Evolutionary conservation across 1,284 basidiomycete genomes (phyloP).

Genomic region (Ceratobasidium sp.): DNA sequence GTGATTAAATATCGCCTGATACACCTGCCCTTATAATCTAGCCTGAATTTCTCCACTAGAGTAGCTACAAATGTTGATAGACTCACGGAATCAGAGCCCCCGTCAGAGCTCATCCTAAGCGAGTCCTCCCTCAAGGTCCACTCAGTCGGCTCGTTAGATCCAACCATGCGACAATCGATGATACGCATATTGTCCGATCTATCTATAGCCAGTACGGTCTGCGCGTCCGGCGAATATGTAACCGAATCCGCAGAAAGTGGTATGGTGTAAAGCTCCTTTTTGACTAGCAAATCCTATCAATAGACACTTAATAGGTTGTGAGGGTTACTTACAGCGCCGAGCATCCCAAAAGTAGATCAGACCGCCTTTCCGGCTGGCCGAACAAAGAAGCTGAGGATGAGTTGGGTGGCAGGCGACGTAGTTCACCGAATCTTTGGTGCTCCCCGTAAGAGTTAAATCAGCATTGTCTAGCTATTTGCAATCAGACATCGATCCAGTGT

Average conservation of each 20-base stretch:
- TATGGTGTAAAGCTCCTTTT: slow-evolving; percentile 30
- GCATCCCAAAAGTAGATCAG: slow-evolving; percentile 84
- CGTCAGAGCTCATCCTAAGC: slow-evolving; percentile 23
- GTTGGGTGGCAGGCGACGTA: slow-evolving; percentile 84
- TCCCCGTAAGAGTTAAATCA: slow-evolving; percentile 67
- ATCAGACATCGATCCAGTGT: background rate
- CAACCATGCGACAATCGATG: slow-evolving; percentile 59
- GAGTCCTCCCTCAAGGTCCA: slow-evolving; percentile 37
- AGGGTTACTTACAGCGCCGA: slow-evolving; percentile 67
- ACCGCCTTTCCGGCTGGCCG: slow-evolving; percentile 78
- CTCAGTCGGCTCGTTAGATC: slow-evolving; percentile 35
- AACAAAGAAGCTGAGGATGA: slow-evolving; percentile 82
- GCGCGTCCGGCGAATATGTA: slow-evolving; percentile 37
- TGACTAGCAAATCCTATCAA: background rate
- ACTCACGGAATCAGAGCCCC: slow-evolving; percentile 39
- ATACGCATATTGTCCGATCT: slow-evolving; percentile 74
- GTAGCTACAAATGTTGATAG: background rate
- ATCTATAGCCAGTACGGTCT: slow-evolving; percentile 35
- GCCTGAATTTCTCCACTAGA: background rate
- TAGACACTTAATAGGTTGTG: background rate
- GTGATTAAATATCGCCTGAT: slow-evolving; percentile 43
- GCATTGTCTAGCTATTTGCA: slow-evolving; percentile 28
- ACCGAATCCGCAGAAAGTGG: slow-evolving; percentile 2
- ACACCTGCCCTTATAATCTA: slow-evolving; percentile 20
- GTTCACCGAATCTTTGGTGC: slow-evolving; percentile 79